Evolutionary conservation across 2,329 filamentous ascomycete genomes (phyloP), one percentile per base, ranked within the genome.

Genomic region (Bertia moriformis): DNA sequence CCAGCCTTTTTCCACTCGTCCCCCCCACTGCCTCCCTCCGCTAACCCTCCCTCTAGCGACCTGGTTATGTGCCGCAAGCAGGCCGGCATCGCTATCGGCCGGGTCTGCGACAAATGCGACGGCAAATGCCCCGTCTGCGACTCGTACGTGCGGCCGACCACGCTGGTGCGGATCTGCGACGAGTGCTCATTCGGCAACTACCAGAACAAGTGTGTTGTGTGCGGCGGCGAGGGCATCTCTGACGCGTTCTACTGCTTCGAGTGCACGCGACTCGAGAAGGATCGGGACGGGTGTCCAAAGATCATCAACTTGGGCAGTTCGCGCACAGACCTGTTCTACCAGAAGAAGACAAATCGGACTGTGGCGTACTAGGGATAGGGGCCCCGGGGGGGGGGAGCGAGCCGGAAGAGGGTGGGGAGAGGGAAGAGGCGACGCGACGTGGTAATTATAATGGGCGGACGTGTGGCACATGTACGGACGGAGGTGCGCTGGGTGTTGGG

Each of bases 1-100:
- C n/a, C n/a, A n/a, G n/a, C n/a, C n/a, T n/a, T n/a, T n/a, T n/a
- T 42, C 32, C 14, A 38, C 39, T 18, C 19, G 18, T 29, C 20
- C 19, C 37, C 37, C 18, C 29, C 43, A 59, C 51, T 17, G 30
- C 27, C 19, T 13, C 36, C 35, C n/a, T n/a, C 36, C 37, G 19
- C 40, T 35, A 33, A 33, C 17, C 24, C 39, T 27, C 42, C 38
- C 20, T 35, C 27, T 55, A 85, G 81, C 61, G 91, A 98, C 69
- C 80, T 96, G 49, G 91, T 96, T 52, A 96, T 96, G 89, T 98
- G 91, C 75, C 88, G 89, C 67, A 98, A 98, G 68, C 89, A 94
- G 61, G 71, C 89, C 44, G 91, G 91, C 65, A 95, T 96, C 59
- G 84, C 88, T 53, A 94, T 98, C 73, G 91, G 91, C 58, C 88